Base-by-base conservation (phyloP, 129 eudicot species). In the Escallonia rubra region DNA sequence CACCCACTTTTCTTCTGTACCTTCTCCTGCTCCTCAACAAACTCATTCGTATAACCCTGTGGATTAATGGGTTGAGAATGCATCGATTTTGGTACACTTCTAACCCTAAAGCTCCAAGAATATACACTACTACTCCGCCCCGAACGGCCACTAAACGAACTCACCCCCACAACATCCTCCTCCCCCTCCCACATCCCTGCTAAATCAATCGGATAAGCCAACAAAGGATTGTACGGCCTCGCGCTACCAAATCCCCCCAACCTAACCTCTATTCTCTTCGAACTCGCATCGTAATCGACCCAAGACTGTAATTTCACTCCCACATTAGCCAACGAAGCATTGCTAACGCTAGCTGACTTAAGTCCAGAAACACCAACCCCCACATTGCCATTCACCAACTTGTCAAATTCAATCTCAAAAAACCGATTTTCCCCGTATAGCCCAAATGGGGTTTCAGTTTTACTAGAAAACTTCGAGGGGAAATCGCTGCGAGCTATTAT, bases 31-130 rank as follows among this genome's bases (percentile, higher is more conserved):
- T 59, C 65, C 63, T 65, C 85, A 34, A 16, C 40, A 4, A 8
- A 10, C 15, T 41, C 64, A 5, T 51, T 39, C 2, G 63, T 12
- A 52, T 47, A 68, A n/a, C 47, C 75, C 48, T 43, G 48, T 3
- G 87, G 97, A 62, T 79, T 73, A 50, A 80, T 48, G 2, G 91
- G 97, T 15, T 69, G 70, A 8, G 95, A 87, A 80, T 90, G 95
- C 80, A 87, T 3, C 84, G 82, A 73, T 68, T 70, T 66, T 0
- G 95, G 87, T 57, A 80, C 74, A 64, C 45, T 71, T 59, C 88
- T 72, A 16, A 86, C 69, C 61, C 74, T 74, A 48, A 70, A 75
- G 13, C 59, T 73, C 97, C 97, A 90, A 0, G 91, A 72, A 34
- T 80, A 81, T 48, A 87, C 81, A 45, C 48, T 70, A 47, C 81